Evolutionary conservation across 768 basidiomycete genomes (phyloP), one percentile per base, ranked within the genome.

Genomic region (Pholiota molesta): DNA sequence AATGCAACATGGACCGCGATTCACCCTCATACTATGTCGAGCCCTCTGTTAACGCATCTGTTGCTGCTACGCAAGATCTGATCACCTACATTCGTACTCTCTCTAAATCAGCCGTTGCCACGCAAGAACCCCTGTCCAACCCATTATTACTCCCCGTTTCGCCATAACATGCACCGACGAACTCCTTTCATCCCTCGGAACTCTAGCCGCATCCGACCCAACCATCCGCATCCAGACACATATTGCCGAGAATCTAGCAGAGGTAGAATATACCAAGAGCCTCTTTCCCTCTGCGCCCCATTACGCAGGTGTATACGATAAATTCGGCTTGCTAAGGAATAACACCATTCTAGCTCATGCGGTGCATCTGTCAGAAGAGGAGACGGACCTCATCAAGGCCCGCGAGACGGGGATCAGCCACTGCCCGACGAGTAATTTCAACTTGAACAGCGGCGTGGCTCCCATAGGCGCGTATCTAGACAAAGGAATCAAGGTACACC

Each of bases 71-170:
- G 0, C 72, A 77, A 49, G 77, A 78, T 17, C 80, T 96, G 28
- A 88, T 99, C 64, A 61, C 78, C 0, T 77, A 96, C 75, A 89
- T 97, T 68, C 84, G 84, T 40, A 71, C 81, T 5, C 75, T 94
- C 53, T 70, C 73, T 1, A 63, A 66, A 7, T 42, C 59, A 17
- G 9, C 28, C 28, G 63, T 58, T 10, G 68, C 75, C 23, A 64
- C 68, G 26, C 69, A 72, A 51, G 78, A 81, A 60, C 81, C 86
- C 1, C 85, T 96, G 90, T 99, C 10, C 91, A 92, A 59, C 97
- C 97, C 5, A 87, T 95, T 68, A 77, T 98, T 45, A 98, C 97
- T 0, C 97, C 97, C 14, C 91, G 97, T n/a, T 99, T 98, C 73
- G 97, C 97, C 23, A 90, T 98, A 61, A 88, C 92, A 11, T 97